phyloP scores from a whole-genome alignment of 176 grass and related monocot species.

The Avena atlantica region DNA sequence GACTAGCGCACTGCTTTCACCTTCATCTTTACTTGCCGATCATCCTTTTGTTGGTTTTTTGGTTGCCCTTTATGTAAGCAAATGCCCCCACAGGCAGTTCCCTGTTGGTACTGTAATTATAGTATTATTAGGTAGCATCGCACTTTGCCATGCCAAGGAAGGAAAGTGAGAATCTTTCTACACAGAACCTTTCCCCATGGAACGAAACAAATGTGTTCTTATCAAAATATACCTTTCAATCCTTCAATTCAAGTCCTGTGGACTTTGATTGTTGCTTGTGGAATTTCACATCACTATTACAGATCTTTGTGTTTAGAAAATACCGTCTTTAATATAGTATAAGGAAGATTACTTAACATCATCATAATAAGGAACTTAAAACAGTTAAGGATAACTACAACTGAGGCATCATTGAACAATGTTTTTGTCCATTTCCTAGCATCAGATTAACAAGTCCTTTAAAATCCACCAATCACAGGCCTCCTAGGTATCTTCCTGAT shows the following conservation, averaged over 20 bases:
- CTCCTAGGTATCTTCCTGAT: neutral
- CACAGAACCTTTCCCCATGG: neutral
- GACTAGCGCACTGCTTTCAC: conserved; percentile 28
- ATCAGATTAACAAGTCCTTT: neutral
- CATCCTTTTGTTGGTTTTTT: neutral
- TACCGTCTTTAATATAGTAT: too few relatives aligned
- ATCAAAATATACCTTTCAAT: neutral
- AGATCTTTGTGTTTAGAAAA: neutral
- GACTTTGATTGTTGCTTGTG: neutral
- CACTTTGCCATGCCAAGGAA: neutral
- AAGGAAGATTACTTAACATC: neutral
- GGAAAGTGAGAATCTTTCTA: conserved; percentile 1
- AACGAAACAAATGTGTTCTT: conserved; percentile 30
- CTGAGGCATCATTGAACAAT: neutral
- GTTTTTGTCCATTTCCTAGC: neutral
- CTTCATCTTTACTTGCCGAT: conserved; percentile 29
- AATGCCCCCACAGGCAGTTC: neutral
- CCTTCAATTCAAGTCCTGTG: neutral
- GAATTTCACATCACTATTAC: neutral
- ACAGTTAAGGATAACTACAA: neutral
- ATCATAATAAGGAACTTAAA: neutral
- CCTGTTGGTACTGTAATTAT: neutral
- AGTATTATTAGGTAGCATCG: neutral
- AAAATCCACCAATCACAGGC: neutral
- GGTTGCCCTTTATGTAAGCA: neutral